A percentile compares a stretch with the other conserved stretches of the same genome.
Evolutionary conservation across 495 filamentous ascomycete species (phyloP).

Genomic region (Xylaria venustula): DNA sequence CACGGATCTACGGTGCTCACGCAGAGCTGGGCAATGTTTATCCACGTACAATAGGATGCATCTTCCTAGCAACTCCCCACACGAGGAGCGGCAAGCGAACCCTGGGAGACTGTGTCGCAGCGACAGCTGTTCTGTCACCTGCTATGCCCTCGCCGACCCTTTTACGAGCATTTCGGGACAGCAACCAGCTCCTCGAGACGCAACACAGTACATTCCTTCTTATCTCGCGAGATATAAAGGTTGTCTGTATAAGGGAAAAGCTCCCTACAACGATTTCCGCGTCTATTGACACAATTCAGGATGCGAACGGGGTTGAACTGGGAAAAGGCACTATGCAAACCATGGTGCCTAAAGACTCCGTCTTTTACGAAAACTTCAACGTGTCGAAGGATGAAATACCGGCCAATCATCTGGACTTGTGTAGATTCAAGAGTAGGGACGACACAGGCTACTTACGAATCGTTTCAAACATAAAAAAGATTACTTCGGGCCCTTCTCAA

Average conservation of each 20-base stretch:
- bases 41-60: constrained; percentile 31
- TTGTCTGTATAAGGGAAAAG: constrained; percentile 30
- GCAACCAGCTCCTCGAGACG: constrained; percentile 21
- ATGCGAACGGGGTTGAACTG: constrained; percentile 23
- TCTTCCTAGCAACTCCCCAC: constrained; percentile 44
- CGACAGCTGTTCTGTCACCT: constrained; percentile 24
- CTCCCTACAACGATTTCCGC: constrained; percentile 23
- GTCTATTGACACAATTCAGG: constrained; percentile 20
- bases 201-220: constrained; percentile 28
- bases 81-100: constrained; percentile 27
- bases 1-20: constrained; percentile 31
- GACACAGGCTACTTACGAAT: constrained; percentile 25
- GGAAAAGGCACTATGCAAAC: constrained; percentile 26
- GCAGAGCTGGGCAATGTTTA: constrained; percentile 32
- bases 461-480: constrained; percentile 25
- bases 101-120: constrained; percentile 29
- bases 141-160: constrained; percentile 17
- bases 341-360: constrained; percentile 31
- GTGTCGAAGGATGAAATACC: constrained; percentile 23
- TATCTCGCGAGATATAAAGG: constrained; percentile 30
- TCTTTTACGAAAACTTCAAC: constrained; percentile 28
- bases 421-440: constrained; percentile 24
- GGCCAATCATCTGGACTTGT: constrained; percentile 25
- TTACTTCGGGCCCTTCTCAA: constrained; percentile 21
- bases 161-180: constrained; percentile 20